phyloP scores from a whole-genome alignment of 805 yeast species.

The Ogataea degrootiae region DNA sequence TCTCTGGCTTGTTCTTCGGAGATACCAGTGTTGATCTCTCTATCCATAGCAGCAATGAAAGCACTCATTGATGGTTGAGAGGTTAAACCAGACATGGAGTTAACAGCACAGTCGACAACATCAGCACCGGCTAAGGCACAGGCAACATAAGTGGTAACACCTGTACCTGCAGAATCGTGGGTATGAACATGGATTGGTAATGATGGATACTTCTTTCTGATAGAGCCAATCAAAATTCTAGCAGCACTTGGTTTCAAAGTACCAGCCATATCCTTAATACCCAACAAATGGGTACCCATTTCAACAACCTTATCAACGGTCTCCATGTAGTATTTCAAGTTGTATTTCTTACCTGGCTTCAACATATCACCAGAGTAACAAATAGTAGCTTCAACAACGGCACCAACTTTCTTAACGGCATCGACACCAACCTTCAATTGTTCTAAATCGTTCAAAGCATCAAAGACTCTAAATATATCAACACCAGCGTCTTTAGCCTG shows the following conservation, averaged over 20 bases:
- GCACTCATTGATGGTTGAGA: slow-evolving; percentile 97
- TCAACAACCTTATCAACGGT: slow-evolving; percentile 79
- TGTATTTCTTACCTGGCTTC: slow-evolving; percentile 92
- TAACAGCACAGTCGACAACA: slow-evolving; percentile 94
- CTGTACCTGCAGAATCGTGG: slow-evolving; percentile 99
- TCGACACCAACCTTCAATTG: slow-evolving; percentile 96
- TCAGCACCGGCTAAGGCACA: slow-evolving; percentile 97
- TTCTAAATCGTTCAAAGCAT: slow-evolving; percentile 93
- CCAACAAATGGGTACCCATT: slow-evolving; percentile 95
- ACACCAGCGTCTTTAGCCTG: slow-evolving; percentile 96
- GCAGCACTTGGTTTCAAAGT: slow-evolving; percentile 97
- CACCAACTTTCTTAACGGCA: slow-evolving; percentile 97
- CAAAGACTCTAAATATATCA: slow-evolving; percentile 96
- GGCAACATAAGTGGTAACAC: slow-evolving; percentile 94
- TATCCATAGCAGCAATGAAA: slow-evolving; percentile 85
- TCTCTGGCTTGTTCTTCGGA: slow-evolving; percentile 65
- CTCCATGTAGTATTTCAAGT: slow-evolving; percentile 79
- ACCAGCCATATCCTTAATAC: slow-evolving; percentile 99
- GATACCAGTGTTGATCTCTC: slow-evolving; percentile 73
- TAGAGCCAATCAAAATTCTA: slow-evolving; percentile 65
- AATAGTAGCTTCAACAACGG: slow-evolving; percentile 97
- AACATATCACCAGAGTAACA: slow-evolving; percentile 99
- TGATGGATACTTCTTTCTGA: slow-evolving; percentile 84
- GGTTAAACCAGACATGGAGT: slow-evolving; percentile 97
- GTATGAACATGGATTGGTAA: slow-evolving; percentile 98